These are phyloP conservation scores for Jamesozyma lodderae DNA, from an alignment of 805 yeast genomes.

Conservation along the genomic window DNA sequence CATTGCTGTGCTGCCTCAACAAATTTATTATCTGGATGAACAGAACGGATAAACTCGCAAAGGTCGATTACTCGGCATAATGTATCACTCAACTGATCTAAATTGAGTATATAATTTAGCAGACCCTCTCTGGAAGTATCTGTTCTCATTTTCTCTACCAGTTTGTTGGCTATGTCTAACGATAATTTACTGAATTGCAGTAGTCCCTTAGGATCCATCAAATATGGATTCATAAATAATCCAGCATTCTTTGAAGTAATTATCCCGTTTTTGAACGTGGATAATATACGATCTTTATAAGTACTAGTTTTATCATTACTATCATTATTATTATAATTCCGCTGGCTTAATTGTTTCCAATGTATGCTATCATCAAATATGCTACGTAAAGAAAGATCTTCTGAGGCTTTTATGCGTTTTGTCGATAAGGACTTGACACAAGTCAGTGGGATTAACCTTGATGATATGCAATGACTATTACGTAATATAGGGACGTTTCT, in stretches of 20 bases:
- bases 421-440: too few species aligned
- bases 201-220: conserved; percentile 64
- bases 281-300: conserved; percentile 7
- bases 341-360: conserved; percentile 44
- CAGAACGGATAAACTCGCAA: conserved; percentile 83
- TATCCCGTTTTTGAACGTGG: conserved; percentile 1
- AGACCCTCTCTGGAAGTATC: conserved; percentile 39
- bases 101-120: conserved; percentile 44
- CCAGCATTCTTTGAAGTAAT: conserved; percentile 37
- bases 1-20: conserved; percentile 75
- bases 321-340: conserved; percentile 9
- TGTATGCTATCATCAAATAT: conserved; percentile 55
- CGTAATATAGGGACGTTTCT: too few species aligned
- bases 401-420: neutral
- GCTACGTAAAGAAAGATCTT: conserved; percentile 28
- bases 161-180: conserved; percentile 50
- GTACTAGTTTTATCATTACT: conserved; percentile 3
- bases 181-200: conserved; percentile 57
- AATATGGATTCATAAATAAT: conserved; percentile 62
- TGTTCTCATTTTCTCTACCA: conserved; percentile 48
- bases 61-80: conserved; percentile 89
- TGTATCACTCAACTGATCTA: conserved; percentile 81
- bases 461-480: too few species aligned
- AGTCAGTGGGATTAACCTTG: too few species aligned
- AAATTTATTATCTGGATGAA: conserved; percentile 70